A percentile compares a stretch with the other conserved stretches of the same genome.
phyloP scores from a whole-genome alignment of 345 rosid genomes.

The Cardamine chenopodiifolia region DNA sequence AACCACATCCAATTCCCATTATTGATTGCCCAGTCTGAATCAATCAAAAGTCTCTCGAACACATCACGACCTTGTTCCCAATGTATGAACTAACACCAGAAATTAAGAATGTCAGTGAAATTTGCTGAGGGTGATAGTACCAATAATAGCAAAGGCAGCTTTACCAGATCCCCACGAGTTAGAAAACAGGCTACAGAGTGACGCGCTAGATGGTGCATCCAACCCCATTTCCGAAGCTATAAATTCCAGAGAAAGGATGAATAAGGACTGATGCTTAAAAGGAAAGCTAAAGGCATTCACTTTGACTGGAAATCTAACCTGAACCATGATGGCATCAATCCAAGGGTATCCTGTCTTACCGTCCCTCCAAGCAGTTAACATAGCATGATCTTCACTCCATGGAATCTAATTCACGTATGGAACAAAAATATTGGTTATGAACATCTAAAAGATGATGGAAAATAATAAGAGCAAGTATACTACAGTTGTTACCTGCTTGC shows the following conservation, averaged over 20 bases:
- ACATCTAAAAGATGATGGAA: neutral
- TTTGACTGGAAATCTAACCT: constrained; percentile 55
- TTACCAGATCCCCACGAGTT: constrained; percentile 95
- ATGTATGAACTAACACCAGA: constrained; percentile 76
- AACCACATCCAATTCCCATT: constrained; percentile 97
- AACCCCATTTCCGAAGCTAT: constrained; percentile 94
- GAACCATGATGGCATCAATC: constrained; percentile 99
- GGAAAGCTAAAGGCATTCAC: neutral
- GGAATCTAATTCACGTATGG: constrained; percentile 60
- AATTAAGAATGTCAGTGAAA: constrained; percentile 35
- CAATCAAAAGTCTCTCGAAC: constrained; percentile 88
- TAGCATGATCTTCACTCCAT: constrained; percentile 71
- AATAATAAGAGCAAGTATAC: constrained; percentile 6
- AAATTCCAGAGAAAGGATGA: constrained; percentile 19
- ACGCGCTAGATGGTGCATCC: constrained; percentile 97
- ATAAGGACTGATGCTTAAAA: constrained; percentile 18
- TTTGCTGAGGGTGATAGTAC: constrained; percentile 17
- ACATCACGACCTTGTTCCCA: constrained; percentile 99
- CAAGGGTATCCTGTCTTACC: constrained; percentile 94
- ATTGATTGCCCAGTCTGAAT: constrained; percentile 95
- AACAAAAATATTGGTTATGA: constrained; percentile 7
- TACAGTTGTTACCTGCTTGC: constrained; percentile 73
- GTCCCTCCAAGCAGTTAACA: constrained; percentile 88
- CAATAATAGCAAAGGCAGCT: constrained; percentile 12
- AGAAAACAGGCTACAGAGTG: constrained; percentile 94